phyloP scores from a whole-genome alignment of 2,329 filamentous ascomycete species.

The Bipolaris cookei region DNA sequence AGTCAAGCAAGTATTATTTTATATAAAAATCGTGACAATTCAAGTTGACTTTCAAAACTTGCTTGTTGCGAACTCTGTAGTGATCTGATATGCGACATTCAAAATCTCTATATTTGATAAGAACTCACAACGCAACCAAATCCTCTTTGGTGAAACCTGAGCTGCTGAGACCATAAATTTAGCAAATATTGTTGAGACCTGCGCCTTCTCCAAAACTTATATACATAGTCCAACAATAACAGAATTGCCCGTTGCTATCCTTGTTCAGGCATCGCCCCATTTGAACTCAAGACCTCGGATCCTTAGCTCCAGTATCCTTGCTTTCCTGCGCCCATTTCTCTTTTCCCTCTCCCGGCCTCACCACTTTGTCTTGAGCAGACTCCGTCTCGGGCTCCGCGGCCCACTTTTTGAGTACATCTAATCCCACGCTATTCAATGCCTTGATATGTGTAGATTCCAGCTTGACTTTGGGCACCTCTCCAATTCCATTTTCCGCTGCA shows the following conservation, averaged over 20 bases:
- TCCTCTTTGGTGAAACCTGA: too few species aligned
- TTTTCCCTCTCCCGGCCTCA: conserved; percentile 13
- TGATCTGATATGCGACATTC: too few species aligned
- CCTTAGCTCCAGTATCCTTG: conserved; percentile 34
- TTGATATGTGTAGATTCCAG: conserved; percentile 60
- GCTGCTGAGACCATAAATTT: too few species aligned
- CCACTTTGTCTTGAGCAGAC: conserved; percentile 8
- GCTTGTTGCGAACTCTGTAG: conserved; percentile 3
- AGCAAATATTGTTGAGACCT: too few species aligned
- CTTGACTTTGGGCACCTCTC: conserved; percentile 52
- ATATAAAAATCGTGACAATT: not conserved
- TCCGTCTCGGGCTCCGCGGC: conserved; percentile 48
- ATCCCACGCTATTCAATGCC: conserved; percentile 54
- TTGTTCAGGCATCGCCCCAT: not conserved
- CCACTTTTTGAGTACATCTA: conserved; percentile 58
- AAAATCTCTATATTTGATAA: too few species aligned
- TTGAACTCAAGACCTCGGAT: conserved; percentile 26
- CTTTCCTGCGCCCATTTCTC: conserved; percentile 24
- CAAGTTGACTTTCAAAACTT: conserved; percentile 6
- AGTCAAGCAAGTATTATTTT: not conserved
- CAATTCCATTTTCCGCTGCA: conserved; percentile 25
- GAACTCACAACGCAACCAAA: too few species aligned
- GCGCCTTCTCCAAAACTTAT: too few species aligned
- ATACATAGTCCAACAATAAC: too few species aligned
- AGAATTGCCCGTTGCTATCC: too few species aligned